Evolutionary conservation across 2,329 filamentous ascomycete genomes (phyloP).

Genomic region (Cladophialophora yegresii): DNA sequence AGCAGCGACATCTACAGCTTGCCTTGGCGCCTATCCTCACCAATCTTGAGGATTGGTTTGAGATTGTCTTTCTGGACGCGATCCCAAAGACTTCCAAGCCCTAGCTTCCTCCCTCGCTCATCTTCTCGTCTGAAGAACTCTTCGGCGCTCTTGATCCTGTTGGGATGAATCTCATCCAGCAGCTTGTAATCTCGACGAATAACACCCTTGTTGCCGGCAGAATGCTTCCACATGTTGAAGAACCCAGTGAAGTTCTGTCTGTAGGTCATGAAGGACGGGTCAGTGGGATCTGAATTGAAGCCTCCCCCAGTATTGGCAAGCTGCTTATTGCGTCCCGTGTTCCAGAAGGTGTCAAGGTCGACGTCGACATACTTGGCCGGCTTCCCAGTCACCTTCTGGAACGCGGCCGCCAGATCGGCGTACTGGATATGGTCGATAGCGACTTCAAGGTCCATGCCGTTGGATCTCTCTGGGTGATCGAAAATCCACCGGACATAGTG

Average conservation of each 20-base stretch:
- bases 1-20: conserved; percentile 19
- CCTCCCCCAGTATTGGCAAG: conserved; percentile 41
- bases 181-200: conserved; percentile 52
- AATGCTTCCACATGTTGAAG: conserved; percentile 52
- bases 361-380: conserved; percentile 47
- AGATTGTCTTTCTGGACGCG: conserved; percentile 30
- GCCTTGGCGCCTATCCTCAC: conserved; percentile 28
- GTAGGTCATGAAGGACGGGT: conserved; percentile 45
- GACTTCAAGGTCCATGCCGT: conserved; percentile 52
- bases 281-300: conserved; percentile 43
- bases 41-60: conserved; percentile 32
- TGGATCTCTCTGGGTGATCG: conserved; percentile 48
- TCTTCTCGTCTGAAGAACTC: conserved; percentile 50
- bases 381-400: conserved; percentile 48
- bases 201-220: conserved; percentile 47
- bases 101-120: conserved; percentile 18
- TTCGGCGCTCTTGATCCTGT: conserved; percentile 51
- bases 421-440: conserved; percentile 49
- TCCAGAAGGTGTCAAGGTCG: conserved; percentile 43
- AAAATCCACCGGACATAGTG: conserved; percentile 54
- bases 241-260: conserved; percentile 56
- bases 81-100: conserved; percentile 33
- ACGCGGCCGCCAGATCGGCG: conserved; percentile 47
- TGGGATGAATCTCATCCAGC: conserved; percentile 56
- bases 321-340: conserved; percentile 26